Base-by-base conservation (phyloP, 164 flowering plant genomes). In the Vitis riparia region DNA sequence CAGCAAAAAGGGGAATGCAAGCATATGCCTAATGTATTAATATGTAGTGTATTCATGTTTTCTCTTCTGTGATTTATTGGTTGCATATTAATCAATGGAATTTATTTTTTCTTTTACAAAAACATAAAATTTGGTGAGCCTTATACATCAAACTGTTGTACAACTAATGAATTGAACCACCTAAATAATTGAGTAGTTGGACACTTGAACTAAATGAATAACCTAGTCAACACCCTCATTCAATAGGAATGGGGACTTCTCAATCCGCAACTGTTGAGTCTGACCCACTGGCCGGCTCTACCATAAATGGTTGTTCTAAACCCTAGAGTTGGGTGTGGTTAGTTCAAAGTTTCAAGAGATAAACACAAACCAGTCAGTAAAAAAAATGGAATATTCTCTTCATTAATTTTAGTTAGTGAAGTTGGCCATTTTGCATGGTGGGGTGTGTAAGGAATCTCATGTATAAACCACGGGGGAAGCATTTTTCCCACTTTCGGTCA, bases 401-500 rank as follows among this genome's bases (percentile, higher is more conserved):
- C 10, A 19, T 48, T 52, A 52, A 27, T 51, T 70, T 69, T 11
- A 51, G 32, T 14, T 23, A 10, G 52, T 51, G 69, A 63, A 67
- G 75, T 72, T 69, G 78, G 80, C 73, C 80, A 77, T 73, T 63
- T 78, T 75, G 71, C 68, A 58, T 55, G 72, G 77, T 73, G 73
- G 71, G 63, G 71, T 63, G 23, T 63, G 55, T 51, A 29, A 66
- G 55, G 79, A 73, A 75, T 78, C 69, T 73, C 69, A 55, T 27
- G 69, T 62, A 59, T 61, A 69, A 69, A 67, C 69, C 55, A 71
- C 55, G 71, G 68, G 19, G 32, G 30, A 47, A 27, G 63, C 68
- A 53, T 68, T 52, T 63, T 68, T 51, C 23, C 44, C 27, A 63
- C 23, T 15, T 50, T 47, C 51, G 10, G 61, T 60, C 67, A 8